These are phyloP conservation scores for Annulohypoxylon stygium DNA, from an alignment of 495 filamentous ascomycete species.

Conservation along the genomic window DNA sequence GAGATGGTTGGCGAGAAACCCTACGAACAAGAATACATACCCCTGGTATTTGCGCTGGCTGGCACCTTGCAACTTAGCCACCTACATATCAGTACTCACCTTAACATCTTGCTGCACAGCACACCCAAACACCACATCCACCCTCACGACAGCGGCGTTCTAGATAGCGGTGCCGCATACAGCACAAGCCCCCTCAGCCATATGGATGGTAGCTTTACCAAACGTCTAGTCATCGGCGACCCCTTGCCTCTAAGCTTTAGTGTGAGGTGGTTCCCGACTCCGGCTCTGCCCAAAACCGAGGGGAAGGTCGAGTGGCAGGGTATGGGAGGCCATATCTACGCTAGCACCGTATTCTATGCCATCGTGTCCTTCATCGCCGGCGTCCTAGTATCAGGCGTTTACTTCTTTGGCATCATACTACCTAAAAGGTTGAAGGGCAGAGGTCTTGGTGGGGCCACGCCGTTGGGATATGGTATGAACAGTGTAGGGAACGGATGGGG, in stretches of 20 bases:
- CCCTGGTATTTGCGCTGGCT: slow-evolving; percentile 83
- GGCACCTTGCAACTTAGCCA: slow-evolving; percentile 91
- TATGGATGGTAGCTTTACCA: slow-evolving; percentile 63
- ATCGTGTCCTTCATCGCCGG: slow-evolving; percentile 70
- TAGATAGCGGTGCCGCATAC: slow-evolving; percentile 89
- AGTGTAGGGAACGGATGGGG: slow-evolving; percentile 68
- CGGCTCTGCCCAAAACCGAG: slow-evolving; percentile 70
- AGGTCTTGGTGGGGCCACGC: slow-evolving; percentile 67
- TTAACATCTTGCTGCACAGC: slow-evolving; percentile 90
- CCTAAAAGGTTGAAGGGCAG: slow-evolving; percentile 65
- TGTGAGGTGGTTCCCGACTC: slow-evolving; percentile 87
- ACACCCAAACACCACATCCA: slow-evolving; percentile 69
- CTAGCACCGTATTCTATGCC: slow-evolving; percentile 75
- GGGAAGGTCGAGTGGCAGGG: slow-evolving; percentile 69
- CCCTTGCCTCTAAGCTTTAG: slow-evolving; percentile 82
- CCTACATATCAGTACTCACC: slow-evolving; percentile 87
- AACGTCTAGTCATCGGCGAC: slow-evolving; percentile 86
- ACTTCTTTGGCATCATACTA: slow-evolving; percentile 74
- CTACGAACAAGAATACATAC: slow-evolving; percentile 66
- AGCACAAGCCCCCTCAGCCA: slow-evolving; percentile 78
- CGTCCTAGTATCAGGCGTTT: slow-evolving; percentile 65
- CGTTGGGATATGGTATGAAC: slow-evolving; percentile 62
- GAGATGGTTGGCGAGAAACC: slow-evolving; percentile 60
- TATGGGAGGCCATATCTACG: slow-evolving; percentile 75
- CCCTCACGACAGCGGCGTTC: slow-evolving; percentile 72